Percentiles rank a stretch among this genome's conserved stretches.
phyloP scores from a whole-genome alignment of 345 rosid genomes.

The Zanthoxylum bungeanum region DNA sequence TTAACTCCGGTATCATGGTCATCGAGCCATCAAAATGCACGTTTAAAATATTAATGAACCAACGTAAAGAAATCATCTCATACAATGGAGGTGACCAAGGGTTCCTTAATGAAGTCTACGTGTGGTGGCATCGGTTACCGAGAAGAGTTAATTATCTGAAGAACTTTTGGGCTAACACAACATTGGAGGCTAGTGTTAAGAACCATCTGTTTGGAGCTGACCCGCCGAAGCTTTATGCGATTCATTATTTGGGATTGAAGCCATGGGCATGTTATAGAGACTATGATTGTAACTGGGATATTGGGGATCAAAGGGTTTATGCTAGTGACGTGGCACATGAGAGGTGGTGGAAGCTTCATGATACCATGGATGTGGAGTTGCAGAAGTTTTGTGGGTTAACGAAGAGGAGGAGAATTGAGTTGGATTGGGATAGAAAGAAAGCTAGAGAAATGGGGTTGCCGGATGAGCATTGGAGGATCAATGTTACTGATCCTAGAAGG shows the following conservation, averaged over 20 bases:
- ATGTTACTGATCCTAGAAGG: constrained; percentile 74
- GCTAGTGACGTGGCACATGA: constrained; percentile 83
- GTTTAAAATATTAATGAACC: constrained; percentile 57
- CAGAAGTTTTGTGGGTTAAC: constrained; percentile 71
- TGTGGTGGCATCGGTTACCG: constrained; percentile 94
- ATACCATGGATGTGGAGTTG: constrained; percentile 56
- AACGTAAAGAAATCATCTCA: constrained; percentile 60
- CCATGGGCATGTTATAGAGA: constrained; percentile 95
- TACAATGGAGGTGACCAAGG: constrained; percentile 98
- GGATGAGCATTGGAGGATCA: constrained; percentile 73
- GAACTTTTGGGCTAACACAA: constrained; percentile 87
- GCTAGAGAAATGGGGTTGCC: constrained; percentile 43
- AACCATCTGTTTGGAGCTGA: constrained; percentile 69
- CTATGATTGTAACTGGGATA: constrained; percentile 87
- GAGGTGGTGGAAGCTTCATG: constrained; percentile 88
- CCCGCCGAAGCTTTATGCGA: constrained; percentile 71
- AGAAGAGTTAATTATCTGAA: constrained; percentile 77
- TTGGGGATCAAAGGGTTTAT: constrained; percentile 53
- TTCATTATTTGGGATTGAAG: constrained; percentile 82
- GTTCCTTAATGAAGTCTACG: constrained; percentile 81
- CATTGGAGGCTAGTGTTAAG: constrained; percentile 54
- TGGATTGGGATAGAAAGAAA: constrained; percentile 72
- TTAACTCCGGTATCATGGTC: constrained; percentile 94
- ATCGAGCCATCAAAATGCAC: constrained; percentile 96
- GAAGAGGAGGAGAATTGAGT: constrained; percentile 53